Percentiles rank a stretch among this genome's conserved stretches.
phyloP scores from a whole-genome alignment of 2,329 filamentous ascomycete genomes.

The Alternaria gansuensis region DNA sequence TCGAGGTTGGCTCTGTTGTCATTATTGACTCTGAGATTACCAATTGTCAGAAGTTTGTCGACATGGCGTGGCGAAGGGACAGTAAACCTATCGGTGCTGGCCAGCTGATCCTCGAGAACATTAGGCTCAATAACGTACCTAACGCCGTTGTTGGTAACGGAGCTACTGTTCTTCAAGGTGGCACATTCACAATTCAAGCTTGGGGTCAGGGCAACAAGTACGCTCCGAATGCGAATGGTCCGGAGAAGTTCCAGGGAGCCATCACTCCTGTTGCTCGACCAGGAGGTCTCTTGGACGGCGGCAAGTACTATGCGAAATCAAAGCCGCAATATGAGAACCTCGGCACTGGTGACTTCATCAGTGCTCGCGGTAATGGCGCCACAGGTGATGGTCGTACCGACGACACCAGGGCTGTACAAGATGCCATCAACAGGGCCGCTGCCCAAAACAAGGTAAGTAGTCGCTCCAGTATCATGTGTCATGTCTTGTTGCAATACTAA shows the following conservation, averaged over 20 bases:
- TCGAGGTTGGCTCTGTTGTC: constrained; percentile 63
- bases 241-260: constrained; percentile 57
- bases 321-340: constrained; percentile 63
- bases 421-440: constrained; percentile 71
- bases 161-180: constrained; percentile 44
- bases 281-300: constrained; percentile 57
- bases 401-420: constrained; percentile 82
- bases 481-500: background rate
- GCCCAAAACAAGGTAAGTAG: constrained; percentile 56
- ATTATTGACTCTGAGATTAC: constrained; percentile 66
- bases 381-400: constrained; percentile 82
- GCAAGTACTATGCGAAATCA: constrained; percentile 61
- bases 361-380: constrained; percentile 61
- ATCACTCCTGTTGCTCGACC: constrained; percentile 60
- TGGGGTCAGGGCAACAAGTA: constrained; percentile 53
- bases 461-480: too few species aligned
- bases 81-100: constrained; percentile 58
- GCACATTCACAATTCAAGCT: constrained; percentile 45
- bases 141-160: constrained; percentile 45
- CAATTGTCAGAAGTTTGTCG: constrained; percentile 61
- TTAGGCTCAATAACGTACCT: constrained; percentile 51
- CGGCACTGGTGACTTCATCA: constrained; percentile 69
- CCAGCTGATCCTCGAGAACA: constrained; percentile 65
- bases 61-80: constrained; percentile 52
- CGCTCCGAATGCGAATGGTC: constrained; percentile 54